These are phyloP conservation scores for Melanopsichium pennsylvanicum DNA, from an alignment of 1,284 basidiomycete species.

Conservation along the genomic window DNA sequence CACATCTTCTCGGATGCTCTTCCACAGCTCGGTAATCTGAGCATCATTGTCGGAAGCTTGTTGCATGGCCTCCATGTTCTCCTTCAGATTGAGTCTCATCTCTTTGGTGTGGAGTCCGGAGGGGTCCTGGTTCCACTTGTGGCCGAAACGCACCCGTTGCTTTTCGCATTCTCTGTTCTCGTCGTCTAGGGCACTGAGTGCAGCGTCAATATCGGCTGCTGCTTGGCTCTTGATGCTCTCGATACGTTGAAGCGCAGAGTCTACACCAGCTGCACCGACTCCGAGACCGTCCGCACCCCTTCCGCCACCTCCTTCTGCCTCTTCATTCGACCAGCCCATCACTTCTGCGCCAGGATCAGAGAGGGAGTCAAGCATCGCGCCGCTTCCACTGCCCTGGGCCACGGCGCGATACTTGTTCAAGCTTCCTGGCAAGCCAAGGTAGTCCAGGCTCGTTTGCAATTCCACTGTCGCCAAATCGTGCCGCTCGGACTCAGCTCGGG, in stretches of 20 bases:
- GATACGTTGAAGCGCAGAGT: conserved; percentile 42
- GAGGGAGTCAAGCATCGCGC: conserved; percentile 66
- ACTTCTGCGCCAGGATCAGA: conserved; percentile 77
- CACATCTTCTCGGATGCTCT: conserved; percentile 76
- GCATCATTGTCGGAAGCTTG: conserved; percentile 81
- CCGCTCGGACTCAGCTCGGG: conserved; percentile 85
- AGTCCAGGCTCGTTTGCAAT: conserved; percentile 80
- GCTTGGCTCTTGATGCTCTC: conserved; percentile 45
- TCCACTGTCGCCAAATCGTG: conserved; percentile 84
- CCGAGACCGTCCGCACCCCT: conserved; percentile 72
- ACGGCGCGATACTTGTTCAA: conserved; percentile 80
- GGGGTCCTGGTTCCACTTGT: conserved; percentile 88
- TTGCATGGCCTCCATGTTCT: conserved; percentile 77
- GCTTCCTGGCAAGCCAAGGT: conserved; percentile 80
- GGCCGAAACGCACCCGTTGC: conserved; percentile 77
- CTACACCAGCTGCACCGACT: conserved; percentile 45
- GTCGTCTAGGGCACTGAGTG: conserved; percentile 50
- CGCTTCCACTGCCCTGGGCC: conserved; percentile 71
- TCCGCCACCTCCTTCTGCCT: conserved; percentile 73
- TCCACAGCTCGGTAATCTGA: conserved; percentile 80
- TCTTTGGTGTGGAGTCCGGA: conserved; percentile 72
- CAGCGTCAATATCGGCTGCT: conserved; percentile 34
- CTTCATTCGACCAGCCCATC: conserved; percentile 75
- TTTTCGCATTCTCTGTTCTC: conserved; percentile 67
- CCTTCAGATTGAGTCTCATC: conserved; percentile 80